These are phyloP conservation scores for Colletotrichum sp. DNA, from an alignment of 2,329 filamentous ascomycete species.

Conservation along the genomic window DNA sequence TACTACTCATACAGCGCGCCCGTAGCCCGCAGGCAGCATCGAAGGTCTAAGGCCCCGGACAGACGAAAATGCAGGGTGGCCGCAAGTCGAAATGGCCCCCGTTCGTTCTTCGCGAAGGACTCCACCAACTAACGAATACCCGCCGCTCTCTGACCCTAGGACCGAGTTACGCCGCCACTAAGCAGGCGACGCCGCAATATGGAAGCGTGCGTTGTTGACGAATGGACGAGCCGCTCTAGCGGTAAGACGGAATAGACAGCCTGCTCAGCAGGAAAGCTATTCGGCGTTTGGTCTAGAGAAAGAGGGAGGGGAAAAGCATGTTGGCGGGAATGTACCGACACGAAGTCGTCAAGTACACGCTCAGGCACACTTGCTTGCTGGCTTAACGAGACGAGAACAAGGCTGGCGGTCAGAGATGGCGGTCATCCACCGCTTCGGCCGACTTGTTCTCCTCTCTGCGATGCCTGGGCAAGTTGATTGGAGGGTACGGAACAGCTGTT, in stretches of 20 bases:
- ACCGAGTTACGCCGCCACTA: neutral
- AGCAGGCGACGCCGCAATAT: neutral
- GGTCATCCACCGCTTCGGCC: neutral
- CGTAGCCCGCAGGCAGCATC: neutral
- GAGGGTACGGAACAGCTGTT: neutral
- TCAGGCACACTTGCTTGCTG: neutral
- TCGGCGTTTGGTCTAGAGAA: neutral
- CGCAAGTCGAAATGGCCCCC: neutral
- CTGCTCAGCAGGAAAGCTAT: neutral
- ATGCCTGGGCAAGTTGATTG: neutral
- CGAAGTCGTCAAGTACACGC: neutral
- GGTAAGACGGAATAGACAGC: neutral
- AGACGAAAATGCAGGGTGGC: neutral
- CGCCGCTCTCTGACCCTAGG: neutral
- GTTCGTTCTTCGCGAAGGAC: neutral
- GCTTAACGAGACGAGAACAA: neutral
- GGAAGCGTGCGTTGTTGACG: neutral
- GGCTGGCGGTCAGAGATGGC: neutral
- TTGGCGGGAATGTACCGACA: slow-evolving; percentile 4
- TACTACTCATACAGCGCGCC: neutral
- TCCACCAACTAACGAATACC: neutral
- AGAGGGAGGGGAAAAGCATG: neutral
- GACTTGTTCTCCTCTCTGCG: neutral
- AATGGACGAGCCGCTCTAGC: neutral
- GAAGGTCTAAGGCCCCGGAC: neutral